Conservation (phyloP, 345 rosid species). For the Syzygium oleosum region DNA sequence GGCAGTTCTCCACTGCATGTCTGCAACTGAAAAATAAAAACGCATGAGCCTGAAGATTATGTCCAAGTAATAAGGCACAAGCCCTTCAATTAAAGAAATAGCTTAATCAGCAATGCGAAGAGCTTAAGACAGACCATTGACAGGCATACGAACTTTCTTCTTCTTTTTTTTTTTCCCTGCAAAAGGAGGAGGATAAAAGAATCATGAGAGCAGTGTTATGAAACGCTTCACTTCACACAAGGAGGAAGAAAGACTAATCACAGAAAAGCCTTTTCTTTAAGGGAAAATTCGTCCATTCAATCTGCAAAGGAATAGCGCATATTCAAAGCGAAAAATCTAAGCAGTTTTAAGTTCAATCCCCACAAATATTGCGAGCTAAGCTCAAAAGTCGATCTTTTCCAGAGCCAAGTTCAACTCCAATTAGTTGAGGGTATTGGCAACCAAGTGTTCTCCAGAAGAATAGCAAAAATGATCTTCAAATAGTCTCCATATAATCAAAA, state of each 20-base stretch:
- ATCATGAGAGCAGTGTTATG: background rate
- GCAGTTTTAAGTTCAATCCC: background rate
- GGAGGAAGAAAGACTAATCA: background rate
- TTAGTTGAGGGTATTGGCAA: background rate
- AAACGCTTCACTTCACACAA: background rate
- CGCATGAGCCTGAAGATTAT: background rate
- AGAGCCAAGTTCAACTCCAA: background rate
- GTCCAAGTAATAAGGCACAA: background rate
- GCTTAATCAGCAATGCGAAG: background rate
- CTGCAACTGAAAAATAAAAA: slow-evolving; percentile 15
- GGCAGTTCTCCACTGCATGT: slow-evolving; percentile 65
- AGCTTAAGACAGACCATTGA: slow-evolving; percentile 29
- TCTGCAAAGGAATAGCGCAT: background rate
- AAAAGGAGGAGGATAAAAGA: slow-evolving; percentile 1
- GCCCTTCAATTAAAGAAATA: background rate
- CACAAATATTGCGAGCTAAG: background rate
- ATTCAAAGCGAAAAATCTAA: background rate
- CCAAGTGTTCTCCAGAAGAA: background rate
- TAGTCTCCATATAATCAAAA: background rate
- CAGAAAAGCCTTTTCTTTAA: background rate
- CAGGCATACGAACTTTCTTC: slow-evolving; percentile 64
- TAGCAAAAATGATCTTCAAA: background rate
- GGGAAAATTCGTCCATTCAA: background rate
- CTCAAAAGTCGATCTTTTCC: background rate
- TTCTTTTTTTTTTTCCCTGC: slow-evolving; percentile 80